Percentiles rank a stretch among this genome's conserved stretches.
Evolutionary conservation across 768 basidiomycete genomes (phyloP).

Genomic region (Terana coerulea): DNA sequence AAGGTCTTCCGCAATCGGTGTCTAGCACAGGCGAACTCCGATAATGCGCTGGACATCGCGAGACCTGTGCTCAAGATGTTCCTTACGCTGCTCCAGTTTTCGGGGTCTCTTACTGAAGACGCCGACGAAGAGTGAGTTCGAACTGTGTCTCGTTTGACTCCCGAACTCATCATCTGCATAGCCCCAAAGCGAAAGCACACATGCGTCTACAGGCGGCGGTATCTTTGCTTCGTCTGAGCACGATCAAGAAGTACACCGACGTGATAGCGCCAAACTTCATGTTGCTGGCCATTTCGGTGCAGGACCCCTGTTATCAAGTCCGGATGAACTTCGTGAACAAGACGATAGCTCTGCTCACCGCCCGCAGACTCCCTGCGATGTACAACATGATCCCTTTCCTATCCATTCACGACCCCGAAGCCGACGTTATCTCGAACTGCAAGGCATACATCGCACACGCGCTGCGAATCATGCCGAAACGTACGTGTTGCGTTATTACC

Average conservation of each 20-base stretch:
- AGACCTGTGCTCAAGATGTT: conserved; percentile 77
- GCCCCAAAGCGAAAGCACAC: conserved; percentile 64
- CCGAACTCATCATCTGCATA: conserved; percentile 17
- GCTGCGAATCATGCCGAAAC: conserved; percentile 42
- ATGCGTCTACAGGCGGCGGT: conserved; percentile 81
- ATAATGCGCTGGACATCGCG: conserved; percentile 61
- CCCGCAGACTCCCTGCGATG: conserved; percentile 59
- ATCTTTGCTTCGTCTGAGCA: conserved; percentile 74
- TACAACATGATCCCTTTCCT: conserved; percentile 88
- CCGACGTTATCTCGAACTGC: conserved; percentile 65
- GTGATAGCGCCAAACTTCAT: conserved; percentile 61
- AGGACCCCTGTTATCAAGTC: conserved; percentile 90
- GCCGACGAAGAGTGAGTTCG: conserved; percentile 44
- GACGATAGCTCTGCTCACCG: conserved; percentile 57
- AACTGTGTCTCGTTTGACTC: background rate
- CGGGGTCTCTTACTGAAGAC: conserved; percentile 62
- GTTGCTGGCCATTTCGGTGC: conserved; percentile 65
- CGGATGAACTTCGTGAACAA: conserved; percentile 77
- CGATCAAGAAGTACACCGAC: conserved; percentile 52
- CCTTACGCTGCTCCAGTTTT: conserved; percentile 60
- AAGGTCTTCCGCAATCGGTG: conserved; percentile 83
- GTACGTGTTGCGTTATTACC: conserved; percentile 26
- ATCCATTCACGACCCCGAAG: conserved; percentile 87
- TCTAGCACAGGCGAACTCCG: conserved; percentile 58
- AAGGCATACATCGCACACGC: conserved; percentile 50